Evolutionary conservation across 2,329 filamentous ascomycete species (phyloP).

Genomic region (Hypoxylon sp.): DNA sequence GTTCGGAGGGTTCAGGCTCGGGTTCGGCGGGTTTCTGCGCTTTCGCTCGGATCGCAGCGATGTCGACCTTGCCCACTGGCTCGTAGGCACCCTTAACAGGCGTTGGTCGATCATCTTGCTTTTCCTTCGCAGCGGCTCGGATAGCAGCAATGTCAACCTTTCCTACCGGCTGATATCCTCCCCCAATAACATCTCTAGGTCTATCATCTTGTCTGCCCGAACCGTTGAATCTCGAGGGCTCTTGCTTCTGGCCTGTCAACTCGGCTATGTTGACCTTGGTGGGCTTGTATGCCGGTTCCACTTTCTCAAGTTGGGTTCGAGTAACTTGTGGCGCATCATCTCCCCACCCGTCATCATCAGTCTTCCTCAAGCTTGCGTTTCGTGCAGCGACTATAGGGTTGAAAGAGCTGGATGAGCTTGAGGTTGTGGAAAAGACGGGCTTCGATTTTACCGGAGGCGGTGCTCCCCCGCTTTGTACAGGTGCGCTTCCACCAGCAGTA

Average conservation of each 20-base stretch:
- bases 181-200: conserved; percentile 78
- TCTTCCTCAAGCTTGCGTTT: conserved; percentile 68
- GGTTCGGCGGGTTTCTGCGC: conserved; percentile 74
- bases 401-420: conserved; percentile 65
- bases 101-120: conserved; percentile 83
- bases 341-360: conserved; percentile 92
- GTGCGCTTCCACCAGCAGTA: conserved; percentile 75
- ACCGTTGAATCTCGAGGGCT: conserved; percentile 73
- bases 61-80: conserved; percentile 96
- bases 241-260: conserved; percentile 79
- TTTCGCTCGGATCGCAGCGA: conserved; percentile 89
- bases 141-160: conserved; percentile 98
- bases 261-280: conserved; percentile 95
- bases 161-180: conserved; percentile 92
- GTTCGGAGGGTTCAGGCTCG: conserved; percentile 57
- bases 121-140: conserved; percentile 78
- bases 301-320: conserved; percentile 89
- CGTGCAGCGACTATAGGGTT: conserved; percentile 79
- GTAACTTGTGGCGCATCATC: conserved; percentile 95
- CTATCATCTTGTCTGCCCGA: conserved; percentile 62
- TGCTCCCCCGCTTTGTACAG: conserved; percentile 66
- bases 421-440: conserved; percentile 89
- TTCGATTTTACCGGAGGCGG: conserved; percentile 87
- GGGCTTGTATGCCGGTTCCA: conserved; percentile 91
- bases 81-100: conserved; percentile 94